Evolutionary conservation across 352 stramenopile species (phyloP).

Genomic region (Globisporangium sylvaticum): DNA sequence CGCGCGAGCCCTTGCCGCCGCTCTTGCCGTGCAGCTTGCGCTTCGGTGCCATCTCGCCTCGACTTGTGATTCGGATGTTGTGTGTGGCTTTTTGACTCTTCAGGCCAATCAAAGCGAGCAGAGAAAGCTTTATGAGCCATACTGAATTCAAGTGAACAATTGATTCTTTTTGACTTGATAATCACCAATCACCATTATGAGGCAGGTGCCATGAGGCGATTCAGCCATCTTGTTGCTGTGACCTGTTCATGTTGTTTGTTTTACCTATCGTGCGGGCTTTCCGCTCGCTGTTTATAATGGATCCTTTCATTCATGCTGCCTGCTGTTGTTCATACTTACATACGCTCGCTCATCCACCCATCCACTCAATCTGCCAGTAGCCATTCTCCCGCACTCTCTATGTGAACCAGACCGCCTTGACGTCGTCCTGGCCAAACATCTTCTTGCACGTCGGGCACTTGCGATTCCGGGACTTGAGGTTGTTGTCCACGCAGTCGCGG

Average conservation of each 20-base stretch:
- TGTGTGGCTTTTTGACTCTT: background rate
- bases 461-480: constrained; percentile 85
- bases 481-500: constrained; percentile 85
- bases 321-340: background rate
- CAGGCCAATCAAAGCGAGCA: background rate
- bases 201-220: too few species aligned
- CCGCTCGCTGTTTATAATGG: background rate
- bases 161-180: too few species aligned
- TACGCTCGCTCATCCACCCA: background rate
- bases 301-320: background rate
- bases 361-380: constrained; percentile 12
- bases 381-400: constrained; percentile 23
- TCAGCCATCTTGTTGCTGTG: too few species aligned
- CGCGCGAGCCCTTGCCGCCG: constrained; percentile 15
- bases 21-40: constrained; percentile 28
- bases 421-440: constrained; percentile 88
- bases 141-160: too few species aligned
- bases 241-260: too few species aligned
- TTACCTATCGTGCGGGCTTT: background rate
- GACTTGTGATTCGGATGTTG: background rate
- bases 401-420: constrained; percentile 84
- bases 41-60: constrained; percentile 26
- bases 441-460: constrained; percentile 90
- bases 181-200: too few species aligned
- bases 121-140: background rate